These are phyloP conservation scores for Thecamonas trahens DNA, from an alignment of 78 protist genomes.

Conservation along the genomic window DNA sequence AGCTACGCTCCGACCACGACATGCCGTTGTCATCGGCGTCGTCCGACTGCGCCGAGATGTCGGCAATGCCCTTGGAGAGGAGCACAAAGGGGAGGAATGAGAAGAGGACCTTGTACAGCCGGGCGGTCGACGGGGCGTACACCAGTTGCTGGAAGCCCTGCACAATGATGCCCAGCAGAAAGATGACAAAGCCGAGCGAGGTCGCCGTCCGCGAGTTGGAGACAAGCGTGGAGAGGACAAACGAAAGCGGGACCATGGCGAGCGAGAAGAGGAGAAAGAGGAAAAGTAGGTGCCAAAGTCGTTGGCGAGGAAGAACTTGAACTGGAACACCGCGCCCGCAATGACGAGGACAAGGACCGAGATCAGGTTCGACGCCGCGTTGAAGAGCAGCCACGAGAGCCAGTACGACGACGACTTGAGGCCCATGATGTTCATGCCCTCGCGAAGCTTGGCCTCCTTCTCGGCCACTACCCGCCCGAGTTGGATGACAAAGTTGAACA, in stretches of 20 bases:
- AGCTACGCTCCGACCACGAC: constrained; percentile 25
- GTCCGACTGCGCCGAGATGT: constrained; percentile 5
- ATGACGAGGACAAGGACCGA: constrained; percentile 13
- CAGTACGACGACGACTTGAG: constrained; percentile 38
- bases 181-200: constrained; percentile 38
- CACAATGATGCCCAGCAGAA: constrained; percentile 20
- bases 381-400: constrained; percentile 31
- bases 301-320: constrained; percentile 37
- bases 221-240: constrained; percentile 16
- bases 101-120: constrained; percentile 2
- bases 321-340: constrained; percentile 35
- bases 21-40: constrained; percentile 2
- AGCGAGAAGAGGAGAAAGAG: constrained; percentile 26
- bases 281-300: constrained; percentile 39
- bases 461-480: constrained; percentile 34
- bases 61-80: constrained; percentile 36
- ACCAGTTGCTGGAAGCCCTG: constrained; percentile 22
- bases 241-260: constrained; percentile 23
- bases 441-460: constrained; percentile 44
- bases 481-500: constrained; percentile 43
- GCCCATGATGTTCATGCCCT: constrained; percentile 58
- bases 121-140: neutral
- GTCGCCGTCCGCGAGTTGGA: constrained; percentile 1
- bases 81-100: constrained; percentile 27
- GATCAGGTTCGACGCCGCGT: neutral